A percentile compares a stretch with the other conserved stretches of the same genome.
Conservation (phyloP, 352 stramenopile species). For the Phytopythium helicoides region DNA sequence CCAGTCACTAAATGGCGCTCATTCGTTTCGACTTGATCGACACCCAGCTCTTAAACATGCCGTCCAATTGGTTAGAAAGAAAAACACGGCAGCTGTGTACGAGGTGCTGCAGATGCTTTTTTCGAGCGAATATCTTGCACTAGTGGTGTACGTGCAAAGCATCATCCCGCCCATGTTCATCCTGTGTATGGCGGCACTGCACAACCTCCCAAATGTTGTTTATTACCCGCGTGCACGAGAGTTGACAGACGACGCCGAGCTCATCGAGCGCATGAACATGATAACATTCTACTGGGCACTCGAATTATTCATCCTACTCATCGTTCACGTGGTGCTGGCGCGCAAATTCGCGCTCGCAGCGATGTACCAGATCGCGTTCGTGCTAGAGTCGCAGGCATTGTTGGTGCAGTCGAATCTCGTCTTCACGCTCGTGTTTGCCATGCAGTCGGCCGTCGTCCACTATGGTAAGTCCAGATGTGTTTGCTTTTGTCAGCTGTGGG, state of each 20-base stretch:
- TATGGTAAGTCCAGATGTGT: neutral
- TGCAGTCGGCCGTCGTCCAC: conserved; percentile 3
- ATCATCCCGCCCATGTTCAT: conserved; percentile 30
- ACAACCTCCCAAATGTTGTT: conserved; percentile 15
- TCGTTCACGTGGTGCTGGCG: conserved; percentile 20
- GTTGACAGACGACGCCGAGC: conserved; percentile 4
- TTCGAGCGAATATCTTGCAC: conserved; percentile 33
- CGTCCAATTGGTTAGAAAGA: conserved; percentile 9
- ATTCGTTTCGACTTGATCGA: conserved; percentile 2
- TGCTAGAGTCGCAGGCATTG: conserved; percentile 31
- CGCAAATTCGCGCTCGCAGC: conserved; percentile 21
- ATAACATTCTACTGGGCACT: conserved; percentile 14
- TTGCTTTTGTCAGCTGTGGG: neutral
- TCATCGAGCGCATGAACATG: conserved; percentile 18
- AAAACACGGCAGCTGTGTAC: conserved; percentile 25
- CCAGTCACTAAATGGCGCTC: neutral
- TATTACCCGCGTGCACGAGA: conserved; percentile 30
- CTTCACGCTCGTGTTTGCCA: conserved; percentile 5
- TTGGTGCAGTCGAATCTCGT: conserved; percentile 40
- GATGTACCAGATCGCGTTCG: conserved; percentile 51
- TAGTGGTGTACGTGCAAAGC: conserved; percentile 29
- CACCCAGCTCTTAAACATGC: conserved; percentile 9
- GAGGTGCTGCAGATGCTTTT: conserved; percentile 37
- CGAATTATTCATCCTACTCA: conserved; percentile 12
- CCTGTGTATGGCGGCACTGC: conserved; percentile 23